These are phyloP conservation scores for Xylaria flabelliformis DNA, from an alignment of 495 filamentous ascomycete genomes.

Conservation along the genomic window DNA sequence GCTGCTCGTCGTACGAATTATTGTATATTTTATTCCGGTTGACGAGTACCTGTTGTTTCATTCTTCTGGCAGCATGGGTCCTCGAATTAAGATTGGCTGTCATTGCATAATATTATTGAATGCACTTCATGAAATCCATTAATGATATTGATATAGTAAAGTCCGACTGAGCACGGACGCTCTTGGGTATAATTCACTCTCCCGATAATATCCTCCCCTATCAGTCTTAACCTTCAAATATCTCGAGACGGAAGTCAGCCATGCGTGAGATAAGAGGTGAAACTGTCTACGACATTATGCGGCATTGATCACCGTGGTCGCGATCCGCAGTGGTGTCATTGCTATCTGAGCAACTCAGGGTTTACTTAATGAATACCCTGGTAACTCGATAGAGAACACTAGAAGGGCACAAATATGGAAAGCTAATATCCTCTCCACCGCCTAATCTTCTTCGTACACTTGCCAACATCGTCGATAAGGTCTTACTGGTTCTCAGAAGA, in stretches of 20 bases:
- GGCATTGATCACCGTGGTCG: background rate
- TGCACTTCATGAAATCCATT: background rate
- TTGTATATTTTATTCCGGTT: too few relatives aligned
- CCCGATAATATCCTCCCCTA: background rate
- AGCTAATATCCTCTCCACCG: too few relatives aligned
- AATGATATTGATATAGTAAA: background rate
- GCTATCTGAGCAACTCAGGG: background rate
- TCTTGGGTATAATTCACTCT: background rate
- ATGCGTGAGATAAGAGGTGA: background rate
- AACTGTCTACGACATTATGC: background rate
- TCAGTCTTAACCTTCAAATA: background rate
- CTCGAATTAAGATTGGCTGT: background rate
- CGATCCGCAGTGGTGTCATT: background rate
- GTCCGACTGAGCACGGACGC: background rate
- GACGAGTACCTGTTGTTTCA: background rate
- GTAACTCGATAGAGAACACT: background rate
- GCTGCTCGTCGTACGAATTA: too few relatives aligned
- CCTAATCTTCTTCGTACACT: background rate
- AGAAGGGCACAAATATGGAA: background rate
- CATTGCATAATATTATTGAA: background rate
- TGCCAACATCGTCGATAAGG: background rate
- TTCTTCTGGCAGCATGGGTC: background rate
- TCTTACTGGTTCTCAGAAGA: background rate
- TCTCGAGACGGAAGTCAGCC: background rate
- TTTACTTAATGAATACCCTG: background rate